A percentile compares a stretch with the other conserved stretches of the same genome.
These are phyloP conservation scores for Globisporangium camurandrum DNA, from an alignment of 352 stramenopile genomes.

Conservation along the genomic window DNA sequence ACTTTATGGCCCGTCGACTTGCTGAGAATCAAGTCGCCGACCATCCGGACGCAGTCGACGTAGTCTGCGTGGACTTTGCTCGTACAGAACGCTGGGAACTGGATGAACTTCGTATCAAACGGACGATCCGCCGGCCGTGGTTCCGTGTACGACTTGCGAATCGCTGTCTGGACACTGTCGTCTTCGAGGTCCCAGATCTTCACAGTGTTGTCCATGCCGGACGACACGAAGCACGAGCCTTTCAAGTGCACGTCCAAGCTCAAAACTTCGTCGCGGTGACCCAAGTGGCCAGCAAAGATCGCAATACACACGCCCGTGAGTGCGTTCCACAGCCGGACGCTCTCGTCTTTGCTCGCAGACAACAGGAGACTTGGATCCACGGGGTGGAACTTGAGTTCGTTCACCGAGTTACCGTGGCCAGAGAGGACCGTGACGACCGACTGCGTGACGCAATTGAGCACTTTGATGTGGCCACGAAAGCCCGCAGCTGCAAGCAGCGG, in stretches of 20 bases:
- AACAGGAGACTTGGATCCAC: conserved; percentile 85
- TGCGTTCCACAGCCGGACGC: conserved; percentile 90
- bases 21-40: conserved; percentile 69
- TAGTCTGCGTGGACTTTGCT: conserved; percentile 89
- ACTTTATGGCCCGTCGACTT: conserved; percentile 86
- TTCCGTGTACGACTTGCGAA: conserved; percentile 70
- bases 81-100: conserved; percentile 90
- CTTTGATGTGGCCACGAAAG: conserved; percentile 72
- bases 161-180: conserved; percentile 58
- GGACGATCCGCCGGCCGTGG: conserved; percentile 45
- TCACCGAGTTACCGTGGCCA: conserved; percentile 89
- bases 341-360: conserved; percentile 91
- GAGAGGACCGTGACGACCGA: conserved; percentile 71
- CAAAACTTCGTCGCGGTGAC: conserved; percentile 87
- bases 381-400: conserved; percentile 89
- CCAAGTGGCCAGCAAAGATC: conserved; percentile 89
- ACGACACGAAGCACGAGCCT: conserved; percentile 83
- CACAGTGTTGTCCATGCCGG: conserved; percentile 91
- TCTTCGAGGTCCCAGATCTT: conserved; percentile 92
- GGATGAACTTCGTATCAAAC: conserved; percentile 81
- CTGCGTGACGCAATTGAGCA: conserved; percentile 77
- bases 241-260: conserved; percentile 86
- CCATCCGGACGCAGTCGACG: conserved; percentile 84
- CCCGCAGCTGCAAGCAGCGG: conserved; percentile 67
- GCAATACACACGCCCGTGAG: conserved; percentile 79